Percentiles rank a stretch among this genome's conserved stretches.
Conservation (phyloP, 2,329 filamentous ascomycete species). For the Pseudocercospora cruenta region DNA sequence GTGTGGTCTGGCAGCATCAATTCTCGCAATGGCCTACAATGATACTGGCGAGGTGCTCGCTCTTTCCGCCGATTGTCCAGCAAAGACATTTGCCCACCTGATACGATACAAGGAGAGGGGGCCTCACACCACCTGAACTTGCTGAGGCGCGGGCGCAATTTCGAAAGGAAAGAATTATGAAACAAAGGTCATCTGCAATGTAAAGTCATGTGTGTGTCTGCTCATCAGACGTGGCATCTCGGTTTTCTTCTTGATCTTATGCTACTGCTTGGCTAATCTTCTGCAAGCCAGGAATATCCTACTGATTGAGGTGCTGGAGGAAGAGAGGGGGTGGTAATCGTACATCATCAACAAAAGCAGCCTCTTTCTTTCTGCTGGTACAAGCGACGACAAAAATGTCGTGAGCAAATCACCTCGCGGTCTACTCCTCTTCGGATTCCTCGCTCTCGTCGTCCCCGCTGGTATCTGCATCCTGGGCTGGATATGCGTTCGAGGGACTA, state of each 20-base stretch:
- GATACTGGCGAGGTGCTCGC: no score
- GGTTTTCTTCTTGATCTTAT: not conserved
- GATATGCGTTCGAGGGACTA: conserved; percentile 27
- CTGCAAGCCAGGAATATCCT: conserved; percentile 7
- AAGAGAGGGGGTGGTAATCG: not conserved
- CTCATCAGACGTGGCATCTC: not conserved
- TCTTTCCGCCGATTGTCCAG: no score
- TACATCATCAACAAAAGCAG: conserved; percentile 19
- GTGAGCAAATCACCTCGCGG: not conserved
- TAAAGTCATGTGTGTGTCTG: not conserved
- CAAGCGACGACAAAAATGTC: not conserved
- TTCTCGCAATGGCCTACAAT: no score
- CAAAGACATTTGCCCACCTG: not conserved
- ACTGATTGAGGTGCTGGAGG: not conserved
- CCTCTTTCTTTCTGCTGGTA: not conserved
- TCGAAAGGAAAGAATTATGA: not conserved
- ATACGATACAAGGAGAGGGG: not conserved
- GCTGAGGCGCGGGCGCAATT: not conserved
- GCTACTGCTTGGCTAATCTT: conserved; percentile 1
- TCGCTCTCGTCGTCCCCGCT: conserved; percentile 40
- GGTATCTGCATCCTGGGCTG: conserved; percentile 25
- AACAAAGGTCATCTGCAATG: not conserved
- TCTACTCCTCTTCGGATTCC: conserved; percentile 42
- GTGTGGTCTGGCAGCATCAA: no score
- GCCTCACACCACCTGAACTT: not conserved